Evolutionary conservation across 345 rosid genomes (phyloP).

Genomic region (Clausena lansium): DNA sequence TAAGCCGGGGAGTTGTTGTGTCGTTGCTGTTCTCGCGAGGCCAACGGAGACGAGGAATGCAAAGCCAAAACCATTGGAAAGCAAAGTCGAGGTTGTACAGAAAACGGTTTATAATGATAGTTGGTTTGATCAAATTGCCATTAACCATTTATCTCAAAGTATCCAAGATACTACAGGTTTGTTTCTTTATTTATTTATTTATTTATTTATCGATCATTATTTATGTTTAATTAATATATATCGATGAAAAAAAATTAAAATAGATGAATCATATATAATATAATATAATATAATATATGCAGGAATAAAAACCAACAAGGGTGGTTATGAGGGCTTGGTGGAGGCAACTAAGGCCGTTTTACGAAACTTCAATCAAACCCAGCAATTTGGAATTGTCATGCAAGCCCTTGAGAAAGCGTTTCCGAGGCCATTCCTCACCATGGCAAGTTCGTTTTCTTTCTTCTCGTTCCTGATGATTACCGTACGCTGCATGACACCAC

Average conservation of each 20-base stretch:
- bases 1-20: conserved; percentile 13
- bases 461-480: not conserved
- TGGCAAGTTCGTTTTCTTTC: conserved; percentile 34
- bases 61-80: conserved; percentile 12
- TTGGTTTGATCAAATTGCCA: conserved; percentile 55
- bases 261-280: not conserved
- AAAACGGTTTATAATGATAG: conserved; percentile 44
- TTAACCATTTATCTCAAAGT: conserved; percentile 47
- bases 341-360: conserved; percentile 57
- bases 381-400: conserved; percentile 63
- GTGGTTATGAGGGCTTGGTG: conserved; percentile 64
- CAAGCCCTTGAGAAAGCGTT: conserved; percentile 55
- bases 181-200: not conserved
- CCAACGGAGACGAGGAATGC: conserved; percentile 17
- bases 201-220: no score
- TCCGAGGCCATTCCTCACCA: conserved; percentile 44
- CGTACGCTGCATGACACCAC: not conserved
- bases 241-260: not conserved
- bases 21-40: conserved; percentile 35
- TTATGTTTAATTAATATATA: not conserved
- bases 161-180: conserved; percentile 64
- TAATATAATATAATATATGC: conserved; percentile 6
- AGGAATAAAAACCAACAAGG: conserved; percentile 43
- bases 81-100: not conserved
- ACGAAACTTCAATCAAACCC: conserved; percentile 34